Base-by-base conservation (phyloP, 306 rosid species). In the Cucurbita argyrosperma region DNA sequence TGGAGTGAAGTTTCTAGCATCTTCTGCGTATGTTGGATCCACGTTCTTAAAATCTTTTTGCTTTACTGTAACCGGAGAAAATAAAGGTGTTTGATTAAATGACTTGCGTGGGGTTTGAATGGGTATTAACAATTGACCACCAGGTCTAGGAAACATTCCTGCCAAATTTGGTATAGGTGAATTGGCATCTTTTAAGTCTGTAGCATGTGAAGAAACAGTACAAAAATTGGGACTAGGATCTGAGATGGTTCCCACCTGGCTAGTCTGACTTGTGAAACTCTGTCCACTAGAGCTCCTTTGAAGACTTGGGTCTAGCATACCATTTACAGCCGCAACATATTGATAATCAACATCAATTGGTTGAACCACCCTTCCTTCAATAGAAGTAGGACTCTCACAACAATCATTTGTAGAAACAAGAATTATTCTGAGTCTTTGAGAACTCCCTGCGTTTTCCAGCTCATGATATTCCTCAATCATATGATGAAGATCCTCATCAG, bases 401-500 rank as follows among this genome's bases (percentile, higher is more conserved):
- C 80, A 53, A 80, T 95, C 99, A 81, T 80, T 88, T 71, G 81
- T 76, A 74, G 97, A 81, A 67, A 91, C 76, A 71, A 95, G 97
- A 81, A 95, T 89, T 68, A 95, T 85, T 80, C 97, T 83, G 56
- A 91, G 77, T 59, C 92, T 81, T 73, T 89, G 96, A 83, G 97
- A 84, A 76, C 95, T 87, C 78, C 82, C 95, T 18, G 78, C 76
- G 77, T 87, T 83, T 82, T 94, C 96, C 49, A 82, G 88, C 85
- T 85, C 97, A 67, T 82, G 91, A 78, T 88, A 91, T 75, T 95
- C 99, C 81, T 95, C 99, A 4, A 88, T 80, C 96, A 91, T 85
- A 80, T 87, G 96, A 80, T 85, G 87, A 84, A 95, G 96, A 84
- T 95, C 99, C 81, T 95, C 99, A 55, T 91, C 85, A 10, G 96